Evolutionary conservation across 2,329 filamentous ascomycete genomes (phyloP).

Genomic region (Trichoderma sp.): DNA sequence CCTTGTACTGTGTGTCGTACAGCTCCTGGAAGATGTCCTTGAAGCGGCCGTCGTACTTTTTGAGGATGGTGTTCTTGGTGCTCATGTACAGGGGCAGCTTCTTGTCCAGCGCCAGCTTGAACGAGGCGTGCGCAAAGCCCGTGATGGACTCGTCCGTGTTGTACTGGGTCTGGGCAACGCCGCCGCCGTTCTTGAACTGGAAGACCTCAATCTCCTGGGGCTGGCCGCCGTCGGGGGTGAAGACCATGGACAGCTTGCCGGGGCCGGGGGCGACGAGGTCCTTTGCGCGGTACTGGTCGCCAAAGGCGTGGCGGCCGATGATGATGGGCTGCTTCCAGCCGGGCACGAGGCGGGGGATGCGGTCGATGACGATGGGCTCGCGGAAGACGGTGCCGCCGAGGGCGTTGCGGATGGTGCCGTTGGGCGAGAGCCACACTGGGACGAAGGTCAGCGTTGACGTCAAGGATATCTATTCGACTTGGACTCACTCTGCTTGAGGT

Average conservation of each 20-base stretch:
- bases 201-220: constrained; percentile 87
- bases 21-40: constrained; percentile 99
- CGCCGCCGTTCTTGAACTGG: constrained; percentile 83
- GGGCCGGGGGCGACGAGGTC: constrained; percentile 80
- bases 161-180: constrained; percentile 93
- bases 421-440: constrained; percentile 95
- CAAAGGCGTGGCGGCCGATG: constrained; percentile 97
- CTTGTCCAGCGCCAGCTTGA: constrained; percentile 92
- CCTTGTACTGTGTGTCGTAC: constrained; percentile 84
- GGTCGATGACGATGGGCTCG: constrained; percentile 94
- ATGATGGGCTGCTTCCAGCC: constrained; percentile 99
- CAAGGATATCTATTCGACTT: too few species aligned
- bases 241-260: constrained; percentile 93
- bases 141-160: constrained; percentile 96
- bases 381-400: constrained; percentile 96
- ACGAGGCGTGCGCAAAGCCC: constrained; percentile 93
- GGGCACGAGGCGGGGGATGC: constrained; percentile 88
- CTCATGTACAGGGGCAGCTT: constrained; percentile 96
- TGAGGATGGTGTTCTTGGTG: constrained; percentile 99
- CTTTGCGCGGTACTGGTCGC: constrained; percentile 97
- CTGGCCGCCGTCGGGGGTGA: constrained; percentile 77
- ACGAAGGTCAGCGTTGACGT: constrained; percentile 22
- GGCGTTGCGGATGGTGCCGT: constrained; percentile 79
- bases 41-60: constrained; percentile 98
- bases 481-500: constrained; percentile 88